phyloP scores from a whole-genome alignment of 2,329 filamentous ascomycete species.

The Dothistroma septosporum region DNA sequence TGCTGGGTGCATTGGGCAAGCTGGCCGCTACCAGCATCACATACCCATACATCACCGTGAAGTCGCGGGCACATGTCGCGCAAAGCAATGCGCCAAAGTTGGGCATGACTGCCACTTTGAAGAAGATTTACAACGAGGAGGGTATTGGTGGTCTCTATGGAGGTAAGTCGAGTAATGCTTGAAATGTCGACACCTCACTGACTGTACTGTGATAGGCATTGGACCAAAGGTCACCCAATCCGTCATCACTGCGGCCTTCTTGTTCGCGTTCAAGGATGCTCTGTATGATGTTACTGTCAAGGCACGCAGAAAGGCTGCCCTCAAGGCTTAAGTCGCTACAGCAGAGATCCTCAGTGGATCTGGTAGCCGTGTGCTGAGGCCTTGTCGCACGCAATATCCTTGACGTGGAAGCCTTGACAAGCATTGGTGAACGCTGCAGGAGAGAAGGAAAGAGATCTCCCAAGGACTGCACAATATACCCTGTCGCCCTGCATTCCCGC shows the following conservation, averaged over 20 bases:
- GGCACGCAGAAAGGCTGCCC: constrained; percentile 46
- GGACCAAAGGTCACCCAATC: constrained; percentile 95
- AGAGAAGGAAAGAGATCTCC: not conserved
- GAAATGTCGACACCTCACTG: constrained; percentile 1
- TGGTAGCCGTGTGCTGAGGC: not conserved
- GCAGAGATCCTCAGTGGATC: not conserved
- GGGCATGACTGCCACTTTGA: constrained; percentile 73
- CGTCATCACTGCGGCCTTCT: constrained; percentile 88
- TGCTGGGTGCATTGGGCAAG: constrained; percentile 89
- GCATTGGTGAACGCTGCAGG: not conserved
- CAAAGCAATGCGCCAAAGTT: constrained; percentile 71
- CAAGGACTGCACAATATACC: not conserved
- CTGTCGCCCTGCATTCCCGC: not conserved
- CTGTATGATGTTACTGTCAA: constrained; percentile 78
- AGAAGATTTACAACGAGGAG: constrained; percentile 77
- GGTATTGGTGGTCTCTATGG: constrained; percentile 92
- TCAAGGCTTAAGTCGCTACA: constrained; percentile 16
- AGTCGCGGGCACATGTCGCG: constrained; percentile 95
- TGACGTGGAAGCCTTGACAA: not conserved
- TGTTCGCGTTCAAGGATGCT: constrained; percentile 97
- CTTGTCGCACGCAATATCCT: not conserved
- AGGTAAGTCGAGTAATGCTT: constrained; percentile 52
- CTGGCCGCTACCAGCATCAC: constrained; percentile 89
- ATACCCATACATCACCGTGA: constrained; percentile 98
- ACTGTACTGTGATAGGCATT: constrained; percentile 60